A percentile compares a stretch with the other conserved stretches of the same genome.
phyloP scores from a whole-genome alignment of 176 grass and related monocot genomes.

The Musa beccarii region DNA sequence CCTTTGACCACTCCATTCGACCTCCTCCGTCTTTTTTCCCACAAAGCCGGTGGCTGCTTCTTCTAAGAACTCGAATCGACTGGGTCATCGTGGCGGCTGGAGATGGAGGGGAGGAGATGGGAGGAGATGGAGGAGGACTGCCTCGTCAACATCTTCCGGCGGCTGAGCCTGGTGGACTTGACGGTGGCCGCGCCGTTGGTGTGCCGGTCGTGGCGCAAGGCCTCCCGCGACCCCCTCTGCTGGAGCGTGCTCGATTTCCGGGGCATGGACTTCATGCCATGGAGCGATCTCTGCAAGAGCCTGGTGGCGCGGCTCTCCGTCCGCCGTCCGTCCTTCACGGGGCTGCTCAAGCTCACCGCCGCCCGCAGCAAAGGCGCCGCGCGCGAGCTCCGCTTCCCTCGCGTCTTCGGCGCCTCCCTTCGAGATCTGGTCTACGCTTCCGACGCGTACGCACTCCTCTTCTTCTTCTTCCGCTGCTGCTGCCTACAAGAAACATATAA shows the following conservation, averaged over 20 bases:
- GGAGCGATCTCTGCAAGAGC: not conserved
- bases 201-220: not conserved
- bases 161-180: not conserved
- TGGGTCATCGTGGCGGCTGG: too few species aligned
- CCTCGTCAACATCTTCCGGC: not conserved
- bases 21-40: too few species aligned
- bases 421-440: not conserved
- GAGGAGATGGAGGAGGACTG: slow-evolving; percentile 4
- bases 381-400: not conserved
- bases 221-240: not conserved
- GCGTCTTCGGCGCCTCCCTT: not conserved
- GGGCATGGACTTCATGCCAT: not conserved
- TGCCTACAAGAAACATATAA: not conserved
- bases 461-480: not conserved
- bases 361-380: not conserved
- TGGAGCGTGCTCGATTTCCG: not conserved
- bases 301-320: not conserved
- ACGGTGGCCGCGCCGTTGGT: not conserved
- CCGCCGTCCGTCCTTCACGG: not conserved
- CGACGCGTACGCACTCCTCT: not conserved
- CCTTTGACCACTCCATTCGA: too few species aligned
- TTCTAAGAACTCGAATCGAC: too few species aligned
- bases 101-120: slow-evolving; percentile 5
- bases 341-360: not conserved
- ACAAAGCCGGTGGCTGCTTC: too few species aligned